A percentile compares a stretch with the other conserved stretches of the same genome.
phyloP scores from a whole-genome alignment of 2,329 filamentous ascomycete species.

The Cytospora paraplurivora region DNA sequence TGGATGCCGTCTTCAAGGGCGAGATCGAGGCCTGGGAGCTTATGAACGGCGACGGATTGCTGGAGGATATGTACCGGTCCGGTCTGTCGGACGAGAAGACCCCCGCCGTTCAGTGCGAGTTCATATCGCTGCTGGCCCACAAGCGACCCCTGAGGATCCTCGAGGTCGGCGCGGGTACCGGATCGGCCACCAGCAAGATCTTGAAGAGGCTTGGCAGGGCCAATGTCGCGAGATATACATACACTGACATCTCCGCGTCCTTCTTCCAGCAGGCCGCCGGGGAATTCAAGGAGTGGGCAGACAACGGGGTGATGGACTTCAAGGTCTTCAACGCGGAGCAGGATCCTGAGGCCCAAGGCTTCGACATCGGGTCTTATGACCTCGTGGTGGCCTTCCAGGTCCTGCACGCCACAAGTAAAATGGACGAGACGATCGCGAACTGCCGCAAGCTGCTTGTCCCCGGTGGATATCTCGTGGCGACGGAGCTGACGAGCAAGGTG shows the following conservation, averaged over 20 bases:
- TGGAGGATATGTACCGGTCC: constrained; percentile 13
- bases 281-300: constrained; percentile 34
- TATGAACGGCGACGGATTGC: constrained; percentile 10
- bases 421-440: constrained; percentile 34
- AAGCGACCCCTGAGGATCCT: constrained; percentile 10
- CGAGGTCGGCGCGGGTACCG: constrained; percentile 14
- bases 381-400: constrained; percentile 38
- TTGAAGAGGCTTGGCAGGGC: constrained; percentile 2
- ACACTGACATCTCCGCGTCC: constrained; percentile 31
- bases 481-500: constrained; percentile 28
- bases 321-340: constrained; percentile 36
- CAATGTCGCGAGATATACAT: constrained; percentile 25
- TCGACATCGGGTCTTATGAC: constrained; percentile 34
- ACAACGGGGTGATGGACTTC: constrained; percentile 28
- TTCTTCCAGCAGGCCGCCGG: constrained; percentile 31
- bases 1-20: background rate
- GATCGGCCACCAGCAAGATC: constrained; percentile 14
- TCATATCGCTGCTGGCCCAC: constrained; percentile 11
- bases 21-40: constrained; percentile 11
- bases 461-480: constrained; percentile 38
- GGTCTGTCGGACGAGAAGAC: constrained; percentile 13
- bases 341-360: constrained; percentile 36
- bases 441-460: constrained; percentile 37
- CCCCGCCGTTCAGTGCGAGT: constrained; percentile 9
- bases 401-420: constrained; percentile 34